These are phyloP conservation scores for Phytophthora crassamura DNA, from an alignment of 352 stramenopile species.

Conservation along the genomic window DNA sequence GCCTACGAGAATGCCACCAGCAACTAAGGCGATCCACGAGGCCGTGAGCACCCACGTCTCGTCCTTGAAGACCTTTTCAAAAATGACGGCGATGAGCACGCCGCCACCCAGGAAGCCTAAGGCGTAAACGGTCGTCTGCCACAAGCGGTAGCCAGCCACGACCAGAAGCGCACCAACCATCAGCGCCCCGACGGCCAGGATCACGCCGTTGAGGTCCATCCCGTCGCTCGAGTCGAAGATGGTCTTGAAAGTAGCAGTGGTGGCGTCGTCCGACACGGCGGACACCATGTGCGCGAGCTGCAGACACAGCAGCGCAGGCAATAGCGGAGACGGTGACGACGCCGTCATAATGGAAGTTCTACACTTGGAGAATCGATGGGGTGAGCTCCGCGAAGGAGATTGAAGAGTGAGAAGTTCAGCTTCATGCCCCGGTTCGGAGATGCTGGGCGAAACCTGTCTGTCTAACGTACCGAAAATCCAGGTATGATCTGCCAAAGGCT, in stretches of 20 bases:
- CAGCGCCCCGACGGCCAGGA: slow-evolving; percentile 51
- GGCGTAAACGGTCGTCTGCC: slow-evolving; percentile 63
- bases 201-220: slow-evolving; percentile 43
- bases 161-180: slow-evolving; percentile 52
- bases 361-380: slow-evolving; percentile 1
- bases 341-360: not conserved
- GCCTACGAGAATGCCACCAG: slow-evolving; percentile 58
- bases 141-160: slow-evolving; percentile 65
- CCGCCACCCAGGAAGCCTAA: slow-evolving; percentile 67
- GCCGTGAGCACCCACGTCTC: slow-evolving; percentile 57
- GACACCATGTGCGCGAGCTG: slow-evolving; percentile 6
- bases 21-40: slow-evolving; percentile 78
- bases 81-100: slow-evolving; percentile 51
- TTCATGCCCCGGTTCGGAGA: not conserved
- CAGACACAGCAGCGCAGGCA: slow-evolving; percentile 17
- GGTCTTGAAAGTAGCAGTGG: slow-evolving; percentile 36
- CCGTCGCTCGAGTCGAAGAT: slow-evolving; percentile 45
- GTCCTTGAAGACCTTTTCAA: slow-evolving; percentile 64
- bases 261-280: slow-evolving; percentile 23
- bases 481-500: too few species aligned
- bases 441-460: not conserved
- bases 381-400: slow-evolving; percentile 21
- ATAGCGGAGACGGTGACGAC: not conserved
- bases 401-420: slow-evolving; percentile 22
- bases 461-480: slow-evolving; percentile 26